phyloP scores from a whole-genome alignment of 768 basidiomycete species.

The Xanthoconium purpureum region DNA sequence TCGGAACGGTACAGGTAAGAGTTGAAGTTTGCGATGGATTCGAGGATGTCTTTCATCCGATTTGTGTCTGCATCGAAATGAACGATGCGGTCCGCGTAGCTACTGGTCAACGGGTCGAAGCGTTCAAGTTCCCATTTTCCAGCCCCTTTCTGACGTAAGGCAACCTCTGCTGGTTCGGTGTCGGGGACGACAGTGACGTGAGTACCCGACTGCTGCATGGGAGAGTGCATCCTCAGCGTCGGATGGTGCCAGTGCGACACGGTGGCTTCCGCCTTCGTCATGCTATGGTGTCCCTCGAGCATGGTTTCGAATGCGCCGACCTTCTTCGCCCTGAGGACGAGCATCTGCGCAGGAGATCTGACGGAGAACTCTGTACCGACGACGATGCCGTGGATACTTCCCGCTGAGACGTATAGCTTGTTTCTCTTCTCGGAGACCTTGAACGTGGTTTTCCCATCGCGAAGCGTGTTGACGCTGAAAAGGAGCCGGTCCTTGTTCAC shows the following conservation, averaged over 20 bases:
- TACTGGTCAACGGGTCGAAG: constrained; percentile 9
- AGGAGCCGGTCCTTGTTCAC: constrained; percentile 13
- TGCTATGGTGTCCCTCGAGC: constrained; percentile 10
- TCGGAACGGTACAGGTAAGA: constrained; percentile 18
- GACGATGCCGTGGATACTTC: constrained; percentile 17
- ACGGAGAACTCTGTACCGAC: constrained; percentile 15
- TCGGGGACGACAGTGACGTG: constrained; percentile 7
- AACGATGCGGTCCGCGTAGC: constrained; percentile 4
- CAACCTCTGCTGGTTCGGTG: constrained; percentile 8
- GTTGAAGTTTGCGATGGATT: constrained; percentile 19
- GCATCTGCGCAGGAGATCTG: not conserved
- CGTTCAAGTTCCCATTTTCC: constrained; percentile 17
- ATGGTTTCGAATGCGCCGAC: constrained; percentile 13
- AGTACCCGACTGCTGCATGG: not conserved
- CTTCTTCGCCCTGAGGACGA: constrained; percentile 10
- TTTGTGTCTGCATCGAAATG: not conserved
- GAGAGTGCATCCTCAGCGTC: constrained; percentile 7
- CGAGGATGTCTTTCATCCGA: constrained; percentile 3
- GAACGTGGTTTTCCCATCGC: constrained; percentile 12
- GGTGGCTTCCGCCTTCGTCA: constrained; percentile 6
- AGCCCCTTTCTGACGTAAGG: not conserved
- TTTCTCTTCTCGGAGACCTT: constrained; percentile 7
- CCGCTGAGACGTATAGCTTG: constrained; percentile 13
- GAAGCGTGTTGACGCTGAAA: constrained; percentile 18
- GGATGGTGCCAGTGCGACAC: constrained; percentile 14